Conservation (phyloP, 176 grass and related monocot species). For the Miscanthus lutarioriparius region DNA sequence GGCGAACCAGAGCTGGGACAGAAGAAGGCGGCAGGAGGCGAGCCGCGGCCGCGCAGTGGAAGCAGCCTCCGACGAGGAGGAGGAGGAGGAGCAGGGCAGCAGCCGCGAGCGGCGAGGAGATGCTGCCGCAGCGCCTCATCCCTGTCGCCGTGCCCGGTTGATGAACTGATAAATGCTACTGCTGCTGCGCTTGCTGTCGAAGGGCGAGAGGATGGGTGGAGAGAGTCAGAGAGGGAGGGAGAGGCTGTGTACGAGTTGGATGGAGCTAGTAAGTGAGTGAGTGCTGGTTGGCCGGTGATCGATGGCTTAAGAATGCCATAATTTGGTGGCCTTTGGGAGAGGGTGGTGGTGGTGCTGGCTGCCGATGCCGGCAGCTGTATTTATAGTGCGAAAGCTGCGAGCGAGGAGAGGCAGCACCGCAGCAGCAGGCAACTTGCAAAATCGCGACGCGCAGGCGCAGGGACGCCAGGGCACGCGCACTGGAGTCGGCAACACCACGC, state of each 20-base stretch:
- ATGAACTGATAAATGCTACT: not conserved
- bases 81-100: slow-evolving; percentile 12
- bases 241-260: not conserved
- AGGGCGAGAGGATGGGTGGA: not conserved
- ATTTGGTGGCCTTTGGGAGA: not conserved
- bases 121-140: not conserved
- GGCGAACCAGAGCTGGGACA: not conserved
- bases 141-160: not conserved
- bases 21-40: slow-evolving; percentile 11
- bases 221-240: not conserved
- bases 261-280: not conserved
- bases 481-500: not conserved
- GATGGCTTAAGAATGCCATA: not conserved
- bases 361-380: not conserved
- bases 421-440: not conserved
- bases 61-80: not conserved
- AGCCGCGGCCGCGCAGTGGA: not conserved
- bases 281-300: not conserved
- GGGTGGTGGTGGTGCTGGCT: not conserved
- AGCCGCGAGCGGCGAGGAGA: not conserved
- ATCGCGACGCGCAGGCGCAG: not conserved
- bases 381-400: slow-evolving; percentile 6
- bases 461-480: not conserved
- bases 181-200: not conserved
- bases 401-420: not conserved